Base-by-base conservation (phyloP, 176 grass and related monocot species). In the Oryza coarctata region DNA sequence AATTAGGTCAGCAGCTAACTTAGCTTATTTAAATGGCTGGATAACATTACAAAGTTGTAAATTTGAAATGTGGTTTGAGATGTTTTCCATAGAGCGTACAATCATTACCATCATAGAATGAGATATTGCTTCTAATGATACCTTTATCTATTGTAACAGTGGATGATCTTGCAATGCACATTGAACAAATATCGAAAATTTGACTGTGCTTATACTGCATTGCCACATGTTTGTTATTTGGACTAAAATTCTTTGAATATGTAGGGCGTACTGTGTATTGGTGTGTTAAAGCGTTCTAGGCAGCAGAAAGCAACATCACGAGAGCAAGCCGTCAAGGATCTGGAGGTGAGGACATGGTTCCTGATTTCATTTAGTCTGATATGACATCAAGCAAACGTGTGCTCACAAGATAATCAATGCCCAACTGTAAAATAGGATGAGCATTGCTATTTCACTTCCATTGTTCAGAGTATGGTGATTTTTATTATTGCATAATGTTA, bases 241-340 rank as follows among this genome's bases (percentile, higher is more conserved):
- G 57, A 31, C 52, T 72, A 22, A 69, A 68, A 71, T 33, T 33
- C 41, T 83, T 80, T 49, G 65, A 89, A 85, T 74, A 9, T 91
- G 36, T 79, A 95, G 96, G 96, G 96, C n/a, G 81, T 88, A 82
- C 71, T 93, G 35, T 98, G 96, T 79, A 81, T 98, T 71, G 90
- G 93, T 86, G 88, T 87, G 74, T 65, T 91, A 61, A 98, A 95
- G 86, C 96, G 84, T 52, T 75, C 65, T 30, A 86, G 87, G 67
- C 76, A 98, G 82, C 80, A 95, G 74, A 95, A 91, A 82, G 90
- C 87, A 57, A 91, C 69, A 44, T 84, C 96, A 49, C 52, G 87
- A 68, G 96, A 87, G 18, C 96, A 98, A 90, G 93, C 96, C 61
- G 73, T 38, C 35, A 98, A 86, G 69, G 92, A 98, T 93, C 77